phyloP scores from a whole-genome alignment of 768 basidiomycete species.

The Boletus vinaceobasis region DNA sequence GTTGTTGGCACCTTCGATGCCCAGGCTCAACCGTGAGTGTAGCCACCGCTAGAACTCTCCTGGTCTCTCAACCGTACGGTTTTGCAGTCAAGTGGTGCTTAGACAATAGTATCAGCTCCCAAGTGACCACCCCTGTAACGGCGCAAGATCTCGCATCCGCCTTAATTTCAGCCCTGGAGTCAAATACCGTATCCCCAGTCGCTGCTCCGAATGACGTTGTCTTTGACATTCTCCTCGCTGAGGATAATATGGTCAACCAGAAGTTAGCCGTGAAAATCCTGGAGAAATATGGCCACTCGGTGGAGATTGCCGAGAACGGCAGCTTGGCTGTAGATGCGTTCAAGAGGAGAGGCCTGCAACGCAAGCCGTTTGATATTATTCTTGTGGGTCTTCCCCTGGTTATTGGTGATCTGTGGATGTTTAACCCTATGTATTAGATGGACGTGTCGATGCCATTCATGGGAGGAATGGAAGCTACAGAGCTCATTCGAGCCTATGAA shows the following conservation, averaged over 20 bases:
- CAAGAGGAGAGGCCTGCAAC: conserved; percentile 68
- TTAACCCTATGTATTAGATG: conserved; percentile 58
- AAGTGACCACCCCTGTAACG: conserved; percentile 87
- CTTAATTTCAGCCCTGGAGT: conserved; percentile 90
- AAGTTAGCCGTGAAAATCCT: conserved; percentile 95
- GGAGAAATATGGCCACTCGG: conserved; percentile 92
- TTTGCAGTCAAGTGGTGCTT: conserved; percentile 88
- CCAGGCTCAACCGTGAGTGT: conserved; percentile 67
- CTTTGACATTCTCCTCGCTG: conserved; percentile 92
- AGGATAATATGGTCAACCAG: conserved; percentile 95
- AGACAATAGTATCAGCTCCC: conserved; percentile 93
- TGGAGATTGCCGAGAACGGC: conserved; percentile 98
- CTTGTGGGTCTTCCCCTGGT: conserved; percentile 52
- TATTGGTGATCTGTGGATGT: not conserved
- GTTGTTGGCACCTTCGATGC: conserved; percentile 76
- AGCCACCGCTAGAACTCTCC: not conserved
- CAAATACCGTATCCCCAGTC: conserved; percentile 87
- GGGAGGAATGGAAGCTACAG: conserved; percentile 98
- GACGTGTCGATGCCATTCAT: conserved; percentile 98
- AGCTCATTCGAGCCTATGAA: conserved; percentile 86
- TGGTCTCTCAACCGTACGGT: conserved; percentile 2
- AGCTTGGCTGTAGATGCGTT: conserved; percentile 90
- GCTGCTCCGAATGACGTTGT: conserved; percentile 81
- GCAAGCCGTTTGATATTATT: conserved; percentile 85
- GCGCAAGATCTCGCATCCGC: conserved; percentile 89